Evolutionary conservation across 202 grass and related monocot species (phyloP).

Genomic region (Schoenoplectus triqueter): DNA sequence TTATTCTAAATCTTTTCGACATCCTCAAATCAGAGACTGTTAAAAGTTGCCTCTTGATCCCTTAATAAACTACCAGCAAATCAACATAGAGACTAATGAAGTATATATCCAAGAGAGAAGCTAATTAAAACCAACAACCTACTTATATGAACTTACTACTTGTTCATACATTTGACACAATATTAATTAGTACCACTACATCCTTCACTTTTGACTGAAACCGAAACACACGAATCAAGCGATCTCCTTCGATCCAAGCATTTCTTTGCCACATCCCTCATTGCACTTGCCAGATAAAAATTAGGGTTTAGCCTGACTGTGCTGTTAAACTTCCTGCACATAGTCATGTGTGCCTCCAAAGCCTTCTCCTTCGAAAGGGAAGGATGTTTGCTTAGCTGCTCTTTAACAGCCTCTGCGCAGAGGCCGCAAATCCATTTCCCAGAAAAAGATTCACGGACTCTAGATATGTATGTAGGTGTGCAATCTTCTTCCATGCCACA

Average conservation of each 20-base stretch:
- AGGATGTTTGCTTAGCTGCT: slow-evolving; percentile 54
- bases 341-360: slow-evolving; percentile 55
- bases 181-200: background rate
- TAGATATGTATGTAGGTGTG: slow-evolving; percentile 77
- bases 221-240: slow-evolving; percentile 26
- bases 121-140: background rate
- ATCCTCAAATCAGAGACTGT: background rate
- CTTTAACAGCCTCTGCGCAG: slow-evolving; percentile 68
- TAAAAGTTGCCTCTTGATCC: background rate
- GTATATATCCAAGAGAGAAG: background rate
- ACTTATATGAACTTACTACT: background rate
- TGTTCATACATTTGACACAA: slow-evolving; percentile 1
- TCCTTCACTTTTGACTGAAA: slow-evolving; percentile 29
- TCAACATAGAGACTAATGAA: background rate
- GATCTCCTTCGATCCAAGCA: slow-evolving; percentile 40
- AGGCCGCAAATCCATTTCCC: slow-evolving; percentile 83
- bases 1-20: background rate
- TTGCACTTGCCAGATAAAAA: slow-evolving; percentile 83
- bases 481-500: slow-evolving; percentile 78
- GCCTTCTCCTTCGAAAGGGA: slow-evolving; percentile 49
- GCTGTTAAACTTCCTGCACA: slow-evolving; percentile 82
- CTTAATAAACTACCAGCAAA: slow-evolving; percentile 4
- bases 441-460: slow-evolving; percentile 57
- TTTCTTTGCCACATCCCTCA: slow-evolving; percentile 92
- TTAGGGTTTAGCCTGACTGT: slow-evolving; percentile 91